A percentile compares a stretch with the other conserved stretches of the same genome.
Conservation (phyloP, 2,329 filamentous ascomycete genomes). For the Pseudogymnoascus destructans region DNA sequence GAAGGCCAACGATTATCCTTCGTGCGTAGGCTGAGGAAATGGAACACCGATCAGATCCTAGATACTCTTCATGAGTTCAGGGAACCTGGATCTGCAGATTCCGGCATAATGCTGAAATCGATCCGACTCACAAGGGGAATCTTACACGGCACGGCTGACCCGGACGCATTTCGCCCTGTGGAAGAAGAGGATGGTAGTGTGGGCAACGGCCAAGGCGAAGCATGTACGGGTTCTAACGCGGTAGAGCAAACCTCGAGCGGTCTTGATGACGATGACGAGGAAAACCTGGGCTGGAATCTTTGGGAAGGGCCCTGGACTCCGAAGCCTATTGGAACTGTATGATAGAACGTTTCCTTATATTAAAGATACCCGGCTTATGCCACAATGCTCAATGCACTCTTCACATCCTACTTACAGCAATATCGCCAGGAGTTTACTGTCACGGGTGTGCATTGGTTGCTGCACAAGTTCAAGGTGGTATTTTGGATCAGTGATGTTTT, state of each 20-base stretch:
- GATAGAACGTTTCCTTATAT: conserved; percentile 16
- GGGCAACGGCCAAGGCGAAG: not conserved
- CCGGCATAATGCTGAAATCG: conserved; percentile 13
- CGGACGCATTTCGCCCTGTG: not conserved
- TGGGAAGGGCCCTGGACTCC: conserved; percentile 42
- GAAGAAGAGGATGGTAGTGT: not conserved
- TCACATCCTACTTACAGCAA: not conserved
- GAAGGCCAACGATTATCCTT: not conserved
- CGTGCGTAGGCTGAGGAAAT: not conserved
- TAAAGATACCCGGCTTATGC: conserved; percentile 11
- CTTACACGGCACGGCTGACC: not conserved
- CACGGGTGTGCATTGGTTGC: not conserved
- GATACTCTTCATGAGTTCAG: conserved; percentile 18
- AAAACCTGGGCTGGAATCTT: conserved; percentile 34
- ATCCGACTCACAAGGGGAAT: conserved; percentile 23
- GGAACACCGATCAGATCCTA: conserved; percentile 13
- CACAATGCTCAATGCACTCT: not conserved
- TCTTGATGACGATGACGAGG: not conserved
- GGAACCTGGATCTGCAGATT: conserved; percentile 12
- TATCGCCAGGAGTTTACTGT: not conserved
- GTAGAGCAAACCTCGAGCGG: not conserved
- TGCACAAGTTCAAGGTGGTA: not conserved
- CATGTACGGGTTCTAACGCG: not conserved
- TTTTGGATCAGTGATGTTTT: not conserved
- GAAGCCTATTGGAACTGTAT: conserved; percentile 45